phyloP scores from a whole-genome alignment of 164 flowering plant species.

The Echeveria elegans region DNA sequence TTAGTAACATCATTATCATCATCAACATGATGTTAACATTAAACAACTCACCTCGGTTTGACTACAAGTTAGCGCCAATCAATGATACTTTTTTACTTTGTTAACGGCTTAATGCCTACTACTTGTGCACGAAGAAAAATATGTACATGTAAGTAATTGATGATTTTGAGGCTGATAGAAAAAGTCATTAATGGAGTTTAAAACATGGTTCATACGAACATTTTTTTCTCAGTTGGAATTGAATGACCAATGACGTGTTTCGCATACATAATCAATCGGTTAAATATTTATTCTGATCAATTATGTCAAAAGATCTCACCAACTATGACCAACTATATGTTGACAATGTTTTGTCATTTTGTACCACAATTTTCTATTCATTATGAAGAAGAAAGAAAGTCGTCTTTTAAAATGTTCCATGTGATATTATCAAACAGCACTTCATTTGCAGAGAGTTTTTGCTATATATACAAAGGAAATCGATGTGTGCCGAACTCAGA shows the following conservation, averaged over 20 bases:
- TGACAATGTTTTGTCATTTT: conserved; percentile 3
- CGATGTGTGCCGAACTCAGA: too few relatives aligned
- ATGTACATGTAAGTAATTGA: not conserved
- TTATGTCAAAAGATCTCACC: conserved; percentile 1
- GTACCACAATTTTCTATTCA: not conserved
- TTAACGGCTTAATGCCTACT: too few relatives aligned
- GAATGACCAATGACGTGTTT: conserved; percentile 4
- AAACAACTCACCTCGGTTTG: not conserved
- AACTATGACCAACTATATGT: conserved; percentile 1
- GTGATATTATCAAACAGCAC: not conserved
- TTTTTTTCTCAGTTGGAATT: not conserved
- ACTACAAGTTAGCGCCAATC: not conserved
- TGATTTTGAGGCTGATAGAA: not conserved
- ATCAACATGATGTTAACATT: not conserved
- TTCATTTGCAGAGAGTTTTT: too few relatives aligned
- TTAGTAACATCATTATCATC: not conserved
- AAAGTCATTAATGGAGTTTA: too few relatives aligned
- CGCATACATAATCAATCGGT: not conserved
- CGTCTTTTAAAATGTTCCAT: too few relatives aligned
- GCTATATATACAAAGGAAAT: too few relatives aligned
- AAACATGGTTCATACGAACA: too few relatives aligned
- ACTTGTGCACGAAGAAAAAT: not conserved
- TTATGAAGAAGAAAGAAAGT: not conserved
- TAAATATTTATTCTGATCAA: not conserved
- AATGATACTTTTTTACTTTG: not conserved